Conservation (phyloP, 768 basidiomycete genomes). For the Cystoderma amianthinum region DNA sequence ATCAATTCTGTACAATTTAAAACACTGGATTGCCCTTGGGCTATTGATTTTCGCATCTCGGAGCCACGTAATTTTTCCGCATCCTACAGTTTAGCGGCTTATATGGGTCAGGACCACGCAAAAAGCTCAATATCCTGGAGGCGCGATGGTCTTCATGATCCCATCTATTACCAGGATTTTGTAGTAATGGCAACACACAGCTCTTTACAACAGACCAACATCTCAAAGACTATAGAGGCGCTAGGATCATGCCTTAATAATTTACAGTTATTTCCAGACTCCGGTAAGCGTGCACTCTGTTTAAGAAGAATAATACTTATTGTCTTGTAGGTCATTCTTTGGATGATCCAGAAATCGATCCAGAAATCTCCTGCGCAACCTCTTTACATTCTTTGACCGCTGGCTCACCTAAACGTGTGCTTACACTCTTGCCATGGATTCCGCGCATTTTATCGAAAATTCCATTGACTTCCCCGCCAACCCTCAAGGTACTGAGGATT, state of each 20-base stretch:
- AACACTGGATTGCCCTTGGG: conserved; percentile 1
- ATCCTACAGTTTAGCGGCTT: conserved; percentile 1
- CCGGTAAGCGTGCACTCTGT: background rate
- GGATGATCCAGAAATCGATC: conserved; percentile 3
- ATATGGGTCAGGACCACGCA: background rate
- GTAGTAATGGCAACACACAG: conserved; percentile 1
- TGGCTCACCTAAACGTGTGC: conserved; percentile 18
- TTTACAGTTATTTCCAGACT: conserved; percentile 3
- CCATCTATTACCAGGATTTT: background rate
- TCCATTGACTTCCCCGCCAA: conserved; percentile 6
- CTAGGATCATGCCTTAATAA: conserved; percentile 7
- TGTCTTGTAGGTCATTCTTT: too few species aligned
- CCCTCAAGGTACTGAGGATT: conserved; percentile 14
- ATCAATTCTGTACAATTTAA: background rate
- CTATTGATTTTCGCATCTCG: conserved; percentile 3
- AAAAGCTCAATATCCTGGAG: background rate
- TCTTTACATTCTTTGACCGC: conserved; percentile 15
- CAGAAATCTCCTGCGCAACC: conserved; percentile 15
- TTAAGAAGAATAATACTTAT: too few species aligned
- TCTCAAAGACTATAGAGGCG: conserved; percentile 4
- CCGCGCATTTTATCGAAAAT: conserved; percentile 13
- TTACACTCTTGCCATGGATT: conserved; percentile 21
- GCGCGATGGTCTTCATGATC: background rate
- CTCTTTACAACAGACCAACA: background rate
- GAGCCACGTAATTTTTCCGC: background rate